Percentiles rank a stretch among this genome's conserved stretches.
These are phyloP conservation scores for Colletotrichum sp. DNA, from an alignment of 2,329 filamentous ascomycete species.

Conservation along the genomic window DNA sequence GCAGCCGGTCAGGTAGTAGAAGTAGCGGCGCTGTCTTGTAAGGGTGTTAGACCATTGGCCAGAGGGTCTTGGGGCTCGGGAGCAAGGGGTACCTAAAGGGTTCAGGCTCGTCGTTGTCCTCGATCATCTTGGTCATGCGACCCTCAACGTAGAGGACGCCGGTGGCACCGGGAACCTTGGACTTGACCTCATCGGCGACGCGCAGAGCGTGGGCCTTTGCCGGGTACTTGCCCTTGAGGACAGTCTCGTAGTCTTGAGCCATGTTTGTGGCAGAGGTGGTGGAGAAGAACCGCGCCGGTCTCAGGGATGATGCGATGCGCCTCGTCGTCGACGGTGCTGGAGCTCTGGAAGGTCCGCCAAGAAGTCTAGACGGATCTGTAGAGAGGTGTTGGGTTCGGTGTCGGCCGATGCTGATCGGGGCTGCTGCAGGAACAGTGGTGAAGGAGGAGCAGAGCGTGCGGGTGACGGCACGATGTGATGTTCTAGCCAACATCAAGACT, in stretches of 20 bases:
- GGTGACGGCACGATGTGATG: neutral
- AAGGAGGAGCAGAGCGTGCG: neutral
- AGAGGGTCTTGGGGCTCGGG: neutral
- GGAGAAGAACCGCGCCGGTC: neutral
- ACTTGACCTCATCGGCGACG: conserved; percentile 79
- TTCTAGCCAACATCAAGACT: conserved; percentile 13
- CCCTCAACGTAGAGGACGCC: conserved; percentile 90
- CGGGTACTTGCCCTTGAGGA: conserved; percentile 72
- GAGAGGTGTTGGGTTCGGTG: neutral
- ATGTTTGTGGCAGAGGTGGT: neutral
- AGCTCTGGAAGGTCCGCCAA: neutral
- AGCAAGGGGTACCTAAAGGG: conserved; percentile 71
- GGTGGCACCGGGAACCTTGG: conserved; percentile 65
- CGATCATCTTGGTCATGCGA: conserved; percentile 78
- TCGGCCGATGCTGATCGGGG: neutral
- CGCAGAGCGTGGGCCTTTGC: conserved; percentile 86
- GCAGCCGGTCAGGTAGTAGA: conserved; percentile 93
- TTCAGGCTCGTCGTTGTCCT: conserved; percentile 86
- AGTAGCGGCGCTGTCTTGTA: conserved; percentile 82
- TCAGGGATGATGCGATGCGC: neutral
- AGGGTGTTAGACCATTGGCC: conserved; percentile 1
- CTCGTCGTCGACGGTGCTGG: neutral
- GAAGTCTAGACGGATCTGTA: neutral
- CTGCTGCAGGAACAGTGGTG: neutral
- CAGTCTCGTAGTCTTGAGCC: conserved; percentile 47